Conservation (phyloP, 2,329 filamentous ascomycete species). For the Helminthosporium solani region DNA sequence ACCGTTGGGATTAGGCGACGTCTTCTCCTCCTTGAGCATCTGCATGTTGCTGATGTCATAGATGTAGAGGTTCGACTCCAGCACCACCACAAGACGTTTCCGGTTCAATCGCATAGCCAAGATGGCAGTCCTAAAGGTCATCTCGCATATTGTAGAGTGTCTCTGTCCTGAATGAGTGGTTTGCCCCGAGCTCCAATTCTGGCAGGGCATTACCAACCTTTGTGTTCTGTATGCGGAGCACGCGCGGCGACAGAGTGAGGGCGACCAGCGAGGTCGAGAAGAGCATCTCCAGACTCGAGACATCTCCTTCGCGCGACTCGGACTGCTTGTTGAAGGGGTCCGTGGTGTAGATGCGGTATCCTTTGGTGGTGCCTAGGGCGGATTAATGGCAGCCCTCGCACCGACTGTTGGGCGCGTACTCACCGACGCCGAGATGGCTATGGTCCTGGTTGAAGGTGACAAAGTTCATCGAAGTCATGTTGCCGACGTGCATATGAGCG, state of each 20-base stretch:
- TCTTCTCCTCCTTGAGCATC: constrained; percentile 86
- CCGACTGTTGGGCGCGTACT: constrained; percentile 34
- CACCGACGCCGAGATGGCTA: constrained; percentile 92
- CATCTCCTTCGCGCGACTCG: constrained; percentile 91
- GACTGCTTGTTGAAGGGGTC: constrained; percentile 95
- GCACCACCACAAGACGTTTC: constrained; percentile 87
- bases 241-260: constrained; percentile 84
- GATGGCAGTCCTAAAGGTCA: constrained; percentile 96
- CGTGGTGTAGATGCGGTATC: constrained; percentile 94
- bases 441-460: constrained; percentile 99
- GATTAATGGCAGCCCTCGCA: neutral
- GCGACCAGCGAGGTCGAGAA: constrained; percentile 97
- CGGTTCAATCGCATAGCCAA: constrained; percentile 91
- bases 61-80: constrained; percentile 95
- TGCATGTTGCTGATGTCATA: constrained; percentile 99
- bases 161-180: constrained; percentile 46
- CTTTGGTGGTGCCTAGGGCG: constrained; percentile 75
- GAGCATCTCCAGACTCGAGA: constrained; percentile 96
- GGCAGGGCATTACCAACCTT: constrained; percentile 61
- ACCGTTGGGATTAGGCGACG: constrained; percentile 84
- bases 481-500: constrained; percentile 1
- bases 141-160: constrained; percentile 90
- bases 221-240: constrained; percentile 95
- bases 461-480: constrained; percentile 72
- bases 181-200: neutral